Conservation (phyloP, 2,329 filamentous ascomycete genomes). For the Didymella keratinophila region DNA sequence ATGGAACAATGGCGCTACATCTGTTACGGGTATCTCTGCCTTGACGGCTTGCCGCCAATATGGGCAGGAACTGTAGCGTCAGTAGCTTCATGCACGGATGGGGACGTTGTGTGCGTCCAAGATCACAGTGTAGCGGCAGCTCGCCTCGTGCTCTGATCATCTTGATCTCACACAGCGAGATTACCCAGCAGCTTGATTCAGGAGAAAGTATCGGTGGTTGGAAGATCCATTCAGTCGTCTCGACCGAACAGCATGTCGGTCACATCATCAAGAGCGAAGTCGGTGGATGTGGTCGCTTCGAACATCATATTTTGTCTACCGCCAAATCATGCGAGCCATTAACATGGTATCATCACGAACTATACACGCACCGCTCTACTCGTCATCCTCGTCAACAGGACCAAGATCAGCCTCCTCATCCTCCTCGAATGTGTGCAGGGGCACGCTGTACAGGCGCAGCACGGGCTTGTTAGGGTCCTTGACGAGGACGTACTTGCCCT, state of each 20-base stretch:
- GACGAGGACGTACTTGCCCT: slow-evolving; percentile 80
- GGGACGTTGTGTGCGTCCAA: not conserved
- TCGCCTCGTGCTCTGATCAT: not conserved
- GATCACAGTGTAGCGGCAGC: not conserved
- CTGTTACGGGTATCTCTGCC: not conserved
- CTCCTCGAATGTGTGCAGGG: slow-evolving; percentile 87
- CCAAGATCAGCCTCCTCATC: slow-evolving; percentile 77
- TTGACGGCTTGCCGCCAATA: not conserved
- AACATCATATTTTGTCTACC: slow-evolving; percentile 30
- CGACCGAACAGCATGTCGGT: not conserved
- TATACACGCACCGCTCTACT: slow-evolving; percentile 48
- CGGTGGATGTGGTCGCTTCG: slow-evolving; percentile 1
- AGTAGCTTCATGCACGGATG: slow-evolving; percentile 3
- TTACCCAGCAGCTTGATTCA: not conserved
- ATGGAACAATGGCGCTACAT: not conserved
- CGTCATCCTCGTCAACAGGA: slow-evolving; percentile 63
- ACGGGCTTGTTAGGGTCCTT: slow-evolving; percentile 98
- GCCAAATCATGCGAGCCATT: slow-evolving; percentile 28
- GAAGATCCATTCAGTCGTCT: not conserved
- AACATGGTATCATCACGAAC: slow-evolving; percentile 34
- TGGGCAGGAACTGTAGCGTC: not conserved
- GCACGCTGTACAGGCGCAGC: slow-evolving; percentile 91
- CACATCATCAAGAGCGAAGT: not conserved
- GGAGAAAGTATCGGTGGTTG: not conserved
- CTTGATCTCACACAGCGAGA: not conserved